Evolutionary conservation across 176 grass and related monocot species (phyloP), one percentile per base, ranked within the genome.

Genomic region (Tuctoria greenei): DNA sequence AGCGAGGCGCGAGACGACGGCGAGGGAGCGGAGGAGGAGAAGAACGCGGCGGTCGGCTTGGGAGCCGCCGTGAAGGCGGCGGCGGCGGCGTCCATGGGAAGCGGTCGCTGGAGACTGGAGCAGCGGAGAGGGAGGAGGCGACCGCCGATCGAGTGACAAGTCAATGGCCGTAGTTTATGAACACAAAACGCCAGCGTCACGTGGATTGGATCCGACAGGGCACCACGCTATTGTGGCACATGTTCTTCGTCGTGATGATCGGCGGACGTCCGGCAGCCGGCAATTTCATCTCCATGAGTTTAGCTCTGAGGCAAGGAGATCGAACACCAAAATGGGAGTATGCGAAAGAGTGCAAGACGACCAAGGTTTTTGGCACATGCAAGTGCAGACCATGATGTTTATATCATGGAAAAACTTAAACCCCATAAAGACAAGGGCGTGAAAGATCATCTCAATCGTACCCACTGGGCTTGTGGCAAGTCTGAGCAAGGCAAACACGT

Each of bases 1-100:
- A 55, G 68, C 43, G n/a, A 75, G 54, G 13, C 39, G 12, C 51
- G 31, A 13, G 68, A 66, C 26, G 55, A 73, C 21, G 16, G 64
- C 5, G 55, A 59, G 38, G 71, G 21, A 25, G 57, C n/a, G 17
- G 21, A 58, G 46, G 74, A 47, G 69, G 50, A 57, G 69, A 66
- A 73, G 17, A 17, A 40, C 23, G 24, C 4, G 59, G 28, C 28
- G 67, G 2, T 74, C 68, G 67, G 75, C 31, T 74, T 86, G 14
- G 52, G n/a, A 67, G 60, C 55, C 20, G 55, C 17, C 14, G 57
- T 21, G 41, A 77, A 71, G 60, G 67, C 74, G 51, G 76, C 7
- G 69, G 76, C 7, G 69, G 78, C 34, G 54, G 84, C 52, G 18
- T 75, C 87, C 91, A 87, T 82, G 7, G 66, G 59, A 17, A 52